These are phyloP conservation scores for Choiromyces venosus DNA, from an alignment of 495 filamentous ascomycete genomes.

Conservation along the genomic window DNA sequence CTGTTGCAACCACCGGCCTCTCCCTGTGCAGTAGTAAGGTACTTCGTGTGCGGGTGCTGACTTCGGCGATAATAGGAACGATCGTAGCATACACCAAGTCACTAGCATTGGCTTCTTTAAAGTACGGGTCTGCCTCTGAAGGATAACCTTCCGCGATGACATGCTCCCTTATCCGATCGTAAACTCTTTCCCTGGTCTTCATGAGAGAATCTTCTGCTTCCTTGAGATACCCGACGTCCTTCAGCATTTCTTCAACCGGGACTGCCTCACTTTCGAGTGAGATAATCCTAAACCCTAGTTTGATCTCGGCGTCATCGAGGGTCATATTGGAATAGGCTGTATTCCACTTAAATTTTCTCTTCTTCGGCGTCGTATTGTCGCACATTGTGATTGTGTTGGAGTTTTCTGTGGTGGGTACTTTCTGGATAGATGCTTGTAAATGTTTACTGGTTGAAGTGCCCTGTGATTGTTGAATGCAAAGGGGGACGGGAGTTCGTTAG, in stretches of 20 bases:
- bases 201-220: slow-evolving; percentile 10
- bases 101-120: slow-evolving; percentile 27
- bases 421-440: no score
- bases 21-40: slow-evolving; percentile 9
- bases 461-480: no score
- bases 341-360: neutral
- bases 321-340: slow-evolving; percentile 9
- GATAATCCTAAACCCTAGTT: slow-evolving; percentile 19
- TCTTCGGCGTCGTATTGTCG: neutral
- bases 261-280: slow-evolving; percentile 7
- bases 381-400: neutral
- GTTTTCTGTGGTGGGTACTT: no score
- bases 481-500: no score
- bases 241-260: slow-evolving; percentile 20
- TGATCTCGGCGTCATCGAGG: slow-evolving; percentile 12
- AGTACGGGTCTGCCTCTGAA: slow-evolving; percentile 18
- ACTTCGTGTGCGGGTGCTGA: slow-evolving; percentile 14
- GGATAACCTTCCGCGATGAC: slow-evolving; percentile 22
- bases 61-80: slow-evolving; percentile 14
- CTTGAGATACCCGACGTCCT: neutral
- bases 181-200: slow-evolving; percentile 16
- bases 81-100: slow-evolving; percentile 14
- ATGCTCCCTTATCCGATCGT: slow-evolving; percentile 15
- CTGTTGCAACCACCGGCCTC: slow-evolving; percentile 15
- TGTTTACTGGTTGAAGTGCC: no score